Conservation (phyloP, 495 filamentous ascomycete species). For the Coniosporium apollinis region DNA sequence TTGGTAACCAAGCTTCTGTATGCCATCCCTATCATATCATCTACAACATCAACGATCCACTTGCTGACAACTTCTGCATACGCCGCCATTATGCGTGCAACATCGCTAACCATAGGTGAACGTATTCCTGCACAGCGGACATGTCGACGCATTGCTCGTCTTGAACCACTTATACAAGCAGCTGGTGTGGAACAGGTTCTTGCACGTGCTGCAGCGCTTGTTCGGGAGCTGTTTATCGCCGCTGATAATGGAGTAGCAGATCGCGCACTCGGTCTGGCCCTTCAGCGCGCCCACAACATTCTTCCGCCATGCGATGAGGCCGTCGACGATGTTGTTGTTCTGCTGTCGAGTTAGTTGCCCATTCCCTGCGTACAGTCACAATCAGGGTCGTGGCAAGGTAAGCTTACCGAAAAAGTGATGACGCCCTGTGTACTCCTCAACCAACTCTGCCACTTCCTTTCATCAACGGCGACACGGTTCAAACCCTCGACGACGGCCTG, state of each 20-base stretch:
- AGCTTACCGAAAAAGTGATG: conserved; percentile 64
- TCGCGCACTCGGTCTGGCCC: conserved; percentile 88
- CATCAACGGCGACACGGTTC: conserved; percentile 70
- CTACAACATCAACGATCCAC: too few relatives aligned
- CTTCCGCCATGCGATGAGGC: conserved; percentile 60
- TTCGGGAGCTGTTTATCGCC: conserved; percentile 74
- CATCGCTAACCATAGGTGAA: conserved; percentile 53
- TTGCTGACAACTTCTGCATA: too few relatives aligned
- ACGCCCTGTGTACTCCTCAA: conserved; percentile 72
- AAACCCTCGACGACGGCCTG: conserved; percentile 57
- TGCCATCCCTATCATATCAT: too few relatives aligned
- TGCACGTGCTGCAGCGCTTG: conserved; percentile 84
- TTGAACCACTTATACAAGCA: conserved; percentile 95
- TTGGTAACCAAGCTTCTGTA: too few relatives aligned
- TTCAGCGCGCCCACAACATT: conserved; percentile 78
- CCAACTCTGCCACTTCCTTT: conserved; percentile 82
- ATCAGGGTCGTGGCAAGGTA: background rate
- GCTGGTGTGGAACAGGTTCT: conserved; percentile 76
- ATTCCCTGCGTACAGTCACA: background rate
- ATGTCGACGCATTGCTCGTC: conserved; percentile 75
- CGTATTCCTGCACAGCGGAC: conserved; percentile 74
- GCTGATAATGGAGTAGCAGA: conserved; percentile 88
- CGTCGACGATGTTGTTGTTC: conserved; percentile 72
- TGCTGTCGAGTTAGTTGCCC: conserved; percentile 12
- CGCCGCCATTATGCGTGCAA: too few relatives aligned